Base-by-base conservation (phyloP, 129 eudicot genomes). In the Dittrichia graveolens region DNA sequence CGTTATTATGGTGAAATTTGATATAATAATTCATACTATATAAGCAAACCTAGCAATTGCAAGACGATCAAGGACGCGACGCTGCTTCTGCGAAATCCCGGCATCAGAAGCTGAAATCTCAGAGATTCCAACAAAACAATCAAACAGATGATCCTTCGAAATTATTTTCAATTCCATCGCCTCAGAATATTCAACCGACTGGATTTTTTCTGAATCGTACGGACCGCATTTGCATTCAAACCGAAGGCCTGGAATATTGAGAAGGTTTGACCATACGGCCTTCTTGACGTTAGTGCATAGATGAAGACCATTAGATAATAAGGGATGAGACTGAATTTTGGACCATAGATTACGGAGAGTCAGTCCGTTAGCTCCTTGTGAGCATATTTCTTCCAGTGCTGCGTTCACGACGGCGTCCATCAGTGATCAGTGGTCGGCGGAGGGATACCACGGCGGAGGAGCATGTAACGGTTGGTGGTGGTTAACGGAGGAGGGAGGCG, bases 341-440 rank as follows among this genome's bases (percentile, higher is more conserved):
- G 86, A 50, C 90, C 90, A 90, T 0, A 94, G 87, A 46, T 43
- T 15, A 10, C 71, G 63, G 69, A 90, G 77, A 12, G 80, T 64
- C 8, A 90, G 81, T 0, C 98, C 95, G 13, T 49, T 53, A 5
- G 70, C 74, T 42, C 91, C 92, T 50, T 61, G 82, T 3, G 87
- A 81, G 76, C 96, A 94, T n/a, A 94, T 79, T 75, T 90, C 95
- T 63, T 90, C 98, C 0, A 93, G 58, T 7, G 98, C 96, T 3
- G 77, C 24, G 75, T 83, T 74, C 42, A 84, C 83, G 38, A 84
- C 57, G 61, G 90, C 8, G 55, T 93, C 98, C 98, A 93, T 93
- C 19, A 52, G 2, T 53, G 73, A 93, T 93, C 19, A 52, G 2
- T 53, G 73, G 34, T 66, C 53, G 57, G 57, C 31, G 31, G 31